Evolutionary conservation across 495 filamentous ascomycete species (phyloP).

Genomic region (Hyaloscypha finlandica): DNA sequence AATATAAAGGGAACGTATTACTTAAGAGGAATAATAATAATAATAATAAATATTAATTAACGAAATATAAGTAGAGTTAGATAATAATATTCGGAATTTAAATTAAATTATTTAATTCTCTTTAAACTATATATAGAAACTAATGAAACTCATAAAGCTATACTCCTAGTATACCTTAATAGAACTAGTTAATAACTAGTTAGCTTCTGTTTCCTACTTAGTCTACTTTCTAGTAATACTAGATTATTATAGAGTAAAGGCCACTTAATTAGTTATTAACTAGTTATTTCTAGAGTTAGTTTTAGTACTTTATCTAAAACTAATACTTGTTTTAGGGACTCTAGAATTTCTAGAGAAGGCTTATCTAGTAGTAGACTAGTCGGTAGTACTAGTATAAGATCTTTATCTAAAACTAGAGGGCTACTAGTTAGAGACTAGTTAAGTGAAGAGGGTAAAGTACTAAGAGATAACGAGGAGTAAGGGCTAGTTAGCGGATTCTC

Average conservation of each 20-base stretch:
- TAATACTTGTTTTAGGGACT: background rate
- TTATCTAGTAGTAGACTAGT: background rate
- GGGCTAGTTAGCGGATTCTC: background rate
- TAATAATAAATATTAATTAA: constrained; percentile 3
- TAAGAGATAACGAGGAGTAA: background rate
- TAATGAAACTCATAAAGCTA: background rate
- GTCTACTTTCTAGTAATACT: background rate
- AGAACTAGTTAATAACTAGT: background rate
- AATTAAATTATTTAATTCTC: background rate
- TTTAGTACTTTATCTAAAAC: background rate
- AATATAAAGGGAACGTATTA: background rate
- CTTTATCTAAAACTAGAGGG: background rate
- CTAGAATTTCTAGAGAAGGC: background rate
- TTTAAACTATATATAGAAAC: background rate
- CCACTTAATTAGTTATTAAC: background rate
- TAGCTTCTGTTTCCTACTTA: background rate
- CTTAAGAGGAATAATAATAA: background rate
- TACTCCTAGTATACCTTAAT: background rate
- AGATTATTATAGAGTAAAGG: background rate
- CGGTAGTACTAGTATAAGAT: background rate
- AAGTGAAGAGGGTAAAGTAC: background rate
- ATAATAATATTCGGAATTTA: background rate
- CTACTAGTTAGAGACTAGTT: background rate
- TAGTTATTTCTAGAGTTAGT: background rate
- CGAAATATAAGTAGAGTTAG: background rate